phyloP scores from a whole-genome alignment of 1,284 basidiomycete species.

The Heterobasidion occidentale region DNA sequence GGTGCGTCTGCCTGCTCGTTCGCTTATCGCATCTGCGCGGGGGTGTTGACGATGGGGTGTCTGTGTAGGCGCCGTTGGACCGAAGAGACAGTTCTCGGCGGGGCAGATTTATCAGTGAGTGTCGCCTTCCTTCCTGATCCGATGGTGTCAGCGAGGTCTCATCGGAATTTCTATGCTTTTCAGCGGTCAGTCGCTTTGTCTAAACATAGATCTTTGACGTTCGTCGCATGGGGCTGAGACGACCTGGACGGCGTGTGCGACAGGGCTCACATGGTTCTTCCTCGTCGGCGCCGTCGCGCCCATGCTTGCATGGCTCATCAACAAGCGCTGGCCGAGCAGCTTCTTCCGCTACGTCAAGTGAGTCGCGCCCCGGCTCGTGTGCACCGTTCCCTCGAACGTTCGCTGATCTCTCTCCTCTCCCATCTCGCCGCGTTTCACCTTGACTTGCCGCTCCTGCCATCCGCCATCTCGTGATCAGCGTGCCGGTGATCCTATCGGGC shows the following conservation, averaged over 20 bases:
- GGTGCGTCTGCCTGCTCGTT: conserved; percentile 24
- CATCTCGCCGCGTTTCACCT: conserved; percentile 11
- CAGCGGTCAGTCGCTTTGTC: conserved; percentile 4
- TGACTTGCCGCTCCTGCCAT: no score
- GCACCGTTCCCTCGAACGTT: not conserved
- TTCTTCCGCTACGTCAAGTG: conserved; percentile 36
- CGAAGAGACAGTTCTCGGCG: conserved; percentile 8
- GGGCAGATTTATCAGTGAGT: conserved; percentile 13
- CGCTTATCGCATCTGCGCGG: conserved; percentile 13
- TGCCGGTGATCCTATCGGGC: conserved; percentile 19
- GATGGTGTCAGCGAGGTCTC: not conserved
- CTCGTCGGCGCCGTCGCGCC: conserved; percentile 37
- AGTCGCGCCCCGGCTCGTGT: conserved; percentile 10
- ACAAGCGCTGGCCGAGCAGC: conserved; percentile 27
- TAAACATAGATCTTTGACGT: not conserved
- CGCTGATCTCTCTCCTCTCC: conserved; percentile 10
- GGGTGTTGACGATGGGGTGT: not conserved
- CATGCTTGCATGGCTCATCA: conserved; percentile 27
- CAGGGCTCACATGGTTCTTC: conserved; percentile 37
- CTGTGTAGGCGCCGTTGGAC: conserved; percentile 10
- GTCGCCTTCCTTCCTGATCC: not conserved
- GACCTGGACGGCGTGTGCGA: conserved; percentile 6
- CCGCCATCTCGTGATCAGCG: not conserved
- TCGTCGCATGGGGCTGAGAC: no score
- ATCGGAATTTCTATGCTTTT: not conserved